Evolutionary conservation across 2,329 filamentous ascomycete genomes (phyloP).

Genomic region (Grosmannia huntii): DNA sequence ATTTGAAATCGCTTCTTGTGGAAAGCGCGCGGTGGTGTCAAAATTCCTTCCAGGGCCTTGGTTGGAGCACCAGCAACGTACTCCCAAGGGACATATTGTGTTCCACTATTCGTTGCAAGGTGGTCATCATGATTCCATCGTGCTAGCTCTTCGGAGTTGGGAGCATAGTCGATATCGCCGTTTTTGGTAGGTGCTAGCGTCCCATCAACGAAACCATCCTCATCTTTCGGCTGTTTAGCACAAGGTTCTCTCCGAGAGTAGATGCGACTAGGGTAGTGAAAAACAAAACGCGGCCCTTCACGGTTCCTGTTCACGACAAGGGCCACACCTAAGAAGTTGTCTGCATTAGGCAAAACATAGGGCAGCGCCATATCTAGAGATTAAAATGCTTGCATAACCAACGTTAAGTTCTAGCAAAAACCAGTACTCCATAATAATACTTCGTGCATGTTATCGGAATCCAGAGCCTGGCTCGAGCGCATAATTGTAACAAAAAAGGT

Average conservation of each 20-base stretch:
- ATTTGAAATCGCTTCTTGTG: slow-evolving; percentile 77
- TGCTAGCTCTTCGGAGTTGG: slow-evolving; percentile 26
- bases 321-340: slow-evolving; percentile 56
- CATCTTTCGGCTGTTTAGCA: slow-evolving; percentile 30
- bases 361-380: slow-evolving; percentile 30
- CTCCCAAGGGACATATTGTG: slow-evolving; percentile 55
- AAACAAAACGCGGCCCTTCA: slow-evolving; percentile 71
- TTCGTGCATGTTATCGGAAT: no score
- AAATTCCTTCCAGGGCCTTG: slow-evolving; percentile 66
- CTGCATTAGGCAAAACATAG: slow-evolving; percentile 31
- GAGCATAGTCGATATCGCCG: slow-evolving; percentile 18
- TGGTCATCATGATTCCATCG: slow-evolving; percentile 42
- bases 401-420: no score
- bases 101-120: slow-evolving; percentile 39
- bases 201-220: slow-evolving; percentile 38
- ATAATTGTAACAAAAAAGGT: no score
- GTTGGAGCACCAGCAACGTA: slow-evolving; percentile 60
- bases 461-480: no score
- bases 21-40: slow-evolving; percentile 63
- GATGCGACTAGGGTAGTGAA: slow-evolving; percentile 67
- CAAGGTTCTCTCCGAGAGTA: slow-evolving; percentile 16
- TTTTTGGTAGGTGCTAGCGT: slow-evolving; percentile 22
- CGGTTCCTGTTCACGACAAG: slow-evolving; percentile 63
- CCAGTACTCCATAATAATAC: no score
- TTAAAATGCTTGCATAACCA: background rate